Evolutionary conservation across 129 eudicot species (phyloP).

Genomic region (Saposhnikovia divaricata): DNA sequence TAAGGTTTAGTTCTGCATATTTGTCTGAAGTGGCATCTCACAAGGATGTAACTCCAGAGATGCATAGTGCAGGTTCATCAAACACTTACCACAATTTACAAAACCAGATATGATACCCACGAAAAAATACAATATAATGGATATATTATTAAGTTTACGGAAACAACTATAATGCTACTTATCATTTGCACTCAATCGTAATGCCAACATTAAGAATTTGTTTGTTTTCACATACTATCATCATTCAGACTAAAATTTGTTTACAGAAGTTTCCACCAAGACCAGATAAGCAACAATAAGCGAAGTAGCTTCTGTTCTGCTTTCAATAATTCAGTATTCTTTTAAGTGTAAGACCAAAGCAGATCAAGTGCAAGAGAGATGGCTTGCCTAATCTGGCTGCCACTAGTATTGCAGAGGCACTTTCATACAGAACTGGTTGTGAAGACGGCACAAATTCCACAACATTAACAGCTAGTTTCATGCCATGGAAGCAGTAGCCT

Average conservation of each 20-base stretch:
- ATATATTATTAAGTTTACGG: neutral
- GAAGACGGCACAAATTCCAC: constrained; percentile 6
- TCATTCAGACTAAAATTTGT: neutral
- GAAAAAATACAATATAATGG: neutral
- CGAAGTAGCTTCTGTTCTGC: neutral
- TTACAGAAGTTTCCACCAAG: neutral
- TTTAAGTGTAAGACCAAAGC: neutral
- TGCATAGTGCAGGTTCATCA: neutral
- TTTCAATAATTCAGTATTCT: neutral
- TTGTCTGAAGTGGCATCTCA: neutral
- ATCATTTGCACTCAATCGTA: neutral
- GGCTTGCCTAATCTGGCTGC: neutral
- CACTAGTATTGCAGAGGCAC: neutral
- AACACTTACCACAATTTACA: neutral
- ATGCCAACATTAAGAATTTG: neutral
- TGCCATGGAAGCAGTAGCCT: constrained; percentile 31
- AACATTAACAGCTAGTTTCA: constrained; percentile 35
- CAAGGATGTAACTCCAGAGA: neutral
- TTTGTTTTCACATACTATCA: neutral
- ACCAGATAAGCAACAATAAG: neutral
- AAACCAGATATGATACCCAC: neutral
- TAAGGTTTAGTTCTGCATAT: neutral
- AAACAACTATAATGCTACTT: neutral
- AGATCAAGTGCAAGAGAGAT: neutral
- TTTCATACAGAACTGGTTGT: constrained; percentile 9